phyloP scores from a whole-genome alignment of 208 protist genomes.

The Acanthamoeba castellanii region DNA sequence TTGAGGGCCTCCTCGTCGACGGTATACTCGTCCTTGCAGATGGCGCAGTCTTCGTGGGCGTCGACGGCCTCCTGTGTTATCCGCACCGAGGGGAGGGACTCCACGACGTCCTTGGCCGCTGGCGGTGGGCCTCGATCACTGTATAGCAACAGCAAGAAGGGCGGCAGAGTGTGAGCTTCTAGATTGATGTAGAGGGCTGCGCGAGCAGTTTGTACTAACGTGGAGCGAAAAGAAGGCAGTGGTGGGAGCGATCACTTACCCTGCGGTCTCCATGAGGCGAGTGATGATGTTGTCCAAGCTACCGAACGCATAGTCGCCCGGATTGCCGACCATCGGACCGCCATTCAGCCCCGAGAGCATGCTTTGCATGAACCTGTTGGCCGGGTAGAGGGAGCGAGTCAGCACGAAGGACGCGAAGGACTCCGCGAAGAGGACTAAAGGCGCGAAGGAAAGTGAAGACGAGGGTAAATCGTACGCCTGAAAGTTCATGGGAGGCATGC shows the following conservation, averaged over 20 bases:
- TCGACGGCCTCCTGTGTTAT: constrained; percentile 45
- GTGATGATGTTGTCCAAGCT: constrained; percentile 61
- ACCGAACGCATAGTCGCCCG: constrained; percentile 49
- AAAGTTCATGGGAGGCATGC: constrained; percentile 38
- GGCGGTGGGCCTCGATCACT: constrained; percentile 64
- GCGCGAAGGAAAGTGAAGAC: not conserved
- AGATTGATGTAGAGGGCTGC: not conserved
- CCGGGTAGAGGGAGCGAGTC: not conserved
- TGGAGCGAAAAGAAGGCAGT: not conserved
- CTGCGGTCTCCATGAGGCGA: constrained; percentile 44
- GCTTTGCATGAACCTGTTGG: constrained; percentile 1
- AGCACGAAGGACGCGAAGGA: not conserved
- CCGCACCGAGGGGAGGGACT: constrained; percentile 37
- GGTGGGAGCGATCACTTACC: not conserved
- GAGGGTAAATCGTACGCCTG: not conserved
- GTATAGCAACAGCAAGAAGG: not conserved
- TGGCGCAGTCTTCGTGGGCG: constrained; percentile 46
- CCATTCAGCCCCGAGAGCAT: not conserved
- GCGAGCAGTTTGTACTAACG: not conserved
- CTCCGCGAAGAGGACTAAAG: not conserved
- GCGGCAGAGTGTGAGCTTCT: not conserved
- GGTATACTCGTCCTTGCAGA: constrained; percentile 62
- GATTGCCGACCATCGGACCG: constrained; percentile 13
- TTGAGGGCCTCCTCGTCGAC: constrained; percentile 19
- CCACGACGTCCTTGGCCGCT: constrained; percentile 31